Evolutionary conservation across 2,329 filamentous ascomycete species (phyloP), one percentile per base, ranked within the genome.

Genomic region (Pyrenochaeta sp.): DNA sequence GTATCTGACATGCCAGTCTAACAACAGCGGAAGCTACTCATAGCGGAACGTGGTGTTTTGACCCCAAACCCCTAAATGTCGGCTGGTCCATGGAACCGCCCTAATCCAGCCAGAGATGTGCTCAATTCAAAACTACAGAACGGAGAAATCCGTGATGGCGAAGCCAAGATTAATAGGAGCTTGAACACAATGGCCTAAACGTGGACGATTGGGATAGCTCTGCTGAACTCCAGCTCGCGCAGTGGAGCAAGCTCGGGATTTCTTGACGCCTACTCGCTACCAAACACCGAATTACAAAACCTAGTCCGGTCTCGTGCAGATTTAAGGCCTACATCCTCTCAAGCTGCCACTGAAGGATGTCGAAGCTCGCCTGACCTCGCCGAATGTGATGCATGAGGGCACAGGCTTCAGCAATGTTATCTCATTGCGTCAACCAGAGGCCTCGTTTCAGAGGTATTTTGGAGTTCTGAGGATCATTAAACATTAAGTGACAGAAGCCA

Each of bases 401-500:
- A 29, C n/a, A 35, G 30, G 15, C 39, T 12, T 31, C 31, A 41
- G 31, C n/a, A 17, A 31, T 10, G 7, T 5, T 30, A n/a, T 21
- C 17, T 14, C 10, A 29, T 20, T 23, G 21, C 12, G 30, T 20
- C 18, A 32, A 20, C 35, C 45, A 29, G 10, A 29, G 12, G 4
- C 35, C 17, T 17, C 35, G 12, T n/a, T 11, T 31, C 31, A 7
- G 33, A 21, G 40, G n/a, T 12, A 9, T 52, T 40, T 45, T 36
- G 33, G 23, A 40, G 45, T 40, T 48, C 32, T 36, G 18, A 11
- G 20, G 36, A 47, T 49, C 35, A 41, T 40, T 55, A 57, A 39
- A 51, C 40, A 50, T 39, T 49, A 48, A 48, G 36, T 40, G 30
- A 46, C 43, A 45, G 49, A 39, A 59, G 40, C 56, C 46, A 53